Conservation (phyloP, 768 basidiomycete genomes). For the Floccularia luteovirens region DNA sequence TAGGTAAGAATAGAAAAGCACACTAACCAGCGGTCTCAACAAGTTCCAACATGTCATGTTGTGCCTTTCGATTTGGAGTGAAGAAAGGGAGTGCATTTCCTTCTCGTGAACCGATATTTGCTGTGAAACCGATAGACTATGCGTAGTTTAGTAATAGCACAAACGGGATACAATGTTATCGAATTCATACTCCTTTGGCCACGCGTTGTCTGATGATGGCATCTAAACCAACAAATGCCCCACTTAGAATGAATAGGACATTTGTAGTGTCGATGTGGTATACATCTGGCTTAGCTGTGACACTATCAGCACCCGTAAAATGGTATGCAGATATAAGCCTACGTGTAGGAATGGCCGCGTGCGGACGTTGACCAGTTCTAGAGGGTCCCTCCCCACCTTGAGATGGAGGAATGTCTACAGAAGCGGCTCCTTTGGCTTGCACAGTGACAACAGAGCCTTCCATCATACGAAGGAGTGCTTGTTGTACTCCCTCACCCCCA, state of each 20-base stretch:
- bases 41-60: conserved; percentile 50
- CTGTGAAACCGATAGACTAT: conserved; percentile 84
- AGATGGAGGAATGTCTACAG: conserved; percentile 36
- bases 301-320: conserved; percentile 1
- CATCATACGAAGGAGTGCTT: conserved; percentile 87
- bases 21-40: conserved; percentile 62
- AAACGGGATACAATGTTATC: conserved; percentile 2
- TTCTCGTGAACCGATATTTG: conserved; percentile 31
- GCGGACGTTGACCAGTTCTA: conserved; percentile 42
- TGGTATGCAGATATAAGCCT: not conserved
- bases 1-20: not conserved
- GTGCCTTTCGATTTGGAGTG: conserved; percentile 58
- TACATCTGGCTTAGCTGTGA: conserved; percentile 49
- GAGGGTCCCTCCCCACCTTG: conserved; percentile 35
- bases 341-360: conserved; percentile 6
- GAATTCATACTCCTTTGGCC: conserved; percentile 68
- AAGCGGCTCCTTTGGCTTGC: conserved; percentile 56
- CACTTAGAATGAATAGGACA: conserved; percentile 90
- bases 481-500: conserved; percentile 94
- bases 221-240: conserved; percentile 92
- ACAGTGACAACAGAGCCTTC: conserved; percentile 86
- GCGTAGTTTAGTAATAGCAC: conserved; percentile 4
- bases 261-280: conserved; percentile 85
- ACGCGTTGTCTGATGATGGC: conserved; percentile 71
- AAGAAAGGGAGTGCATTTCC: conserved; percentile 56